A percentile compares a stretch with the other conserved stretches of the same genome.
Evolutionary conservation across 805 yeast species (phyloP).

Genomic region (Wickerhamia fluorescens): DNA sequence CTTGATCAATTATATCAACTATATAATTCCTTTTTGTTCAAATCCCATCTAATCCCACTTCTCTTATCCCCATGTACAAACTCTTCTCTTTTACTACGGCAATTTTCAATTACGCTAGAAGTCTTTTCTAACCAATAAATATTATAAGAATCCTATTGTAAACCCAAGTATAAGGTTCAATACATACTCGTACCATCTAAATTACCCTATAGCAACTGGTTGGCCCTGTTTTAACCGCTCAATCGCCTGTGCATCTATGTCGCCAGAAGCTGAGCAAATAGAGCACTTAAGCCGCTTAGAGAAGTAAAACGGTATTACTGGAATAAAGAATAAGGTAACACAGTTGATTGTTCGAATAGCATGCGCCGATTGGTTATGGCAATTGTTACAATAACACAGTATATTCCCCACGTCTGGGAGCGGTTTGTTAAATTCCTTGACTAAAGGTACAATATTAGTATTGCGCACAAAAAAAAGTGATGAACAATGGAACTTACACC

Average conservation of each 20-base stretch:
- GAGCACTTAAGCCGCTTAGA: slow-evolving; percentile 45
- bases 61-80: too few relatives aligned
- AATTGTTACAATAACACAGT: slow-evolving; percentile 46
- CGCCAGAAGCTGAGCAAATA: slow-evolving; percentile 41
- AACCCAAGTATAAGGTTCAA: too few relatives aligned
- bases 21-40: too few relatives aligned
- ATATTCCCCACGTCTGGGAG: slow-evolving; percentile 23
- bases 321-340: slow-evolving; percentile 48
- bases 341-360: slow-evolving; percentile 49
- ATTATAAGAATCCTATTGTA: too few relatives aligned
- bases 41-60: too few relatives aligned
- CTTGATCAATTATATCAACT: too few relatives aligned
- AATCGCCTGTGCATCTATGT: slow-evolving; percentile 16
- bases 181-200: too few relatives aligned
- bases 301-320: slow-evolving; percentile 47
- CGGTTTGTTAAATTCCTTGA: slow-evolving; percentile 29
- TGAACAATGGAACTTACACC: too few relatives aligned
- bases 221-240: slow-evolving; percentile 23
- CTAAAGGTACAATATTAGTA: slow-evolving; percentile 12
- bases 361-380: slow-evolving; percentile 49
- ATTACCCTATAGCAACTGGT: slow-evolving; percentile 30
- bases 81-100: too few relatives aligned
- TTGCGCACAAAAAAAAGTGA: slow-evolving; percentile 1
- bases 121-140: too few relatives aligned
- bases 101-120: too few relatives aligned